A percentile compares a stretch with the other conserved stretches of the same genome.
Evolutionary conservation across 257 asterid species (phyloP).

Genomic region (Scutellaria baicalensis): DNA sequence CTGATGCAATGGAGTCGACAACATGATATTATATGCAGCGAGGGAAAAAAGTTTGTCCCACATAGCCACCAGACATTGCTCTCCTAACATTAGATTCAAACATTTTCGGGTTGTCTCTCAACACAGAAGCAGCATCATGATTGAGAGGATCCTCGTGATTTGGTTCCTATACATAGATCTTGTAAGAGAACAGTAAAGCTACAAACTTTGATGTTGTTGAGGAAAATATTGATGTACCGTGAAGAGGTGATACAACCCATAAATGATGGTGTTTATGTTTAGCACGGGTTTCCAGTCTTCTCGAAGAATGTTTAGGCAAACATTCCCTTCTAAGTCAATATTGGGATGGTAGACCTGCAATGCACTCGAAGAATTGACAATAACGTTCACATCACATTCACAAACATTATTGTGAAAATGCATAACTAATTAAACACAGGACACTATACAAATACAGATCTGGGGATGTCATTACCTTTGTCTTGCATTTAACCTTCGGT

Average conservation of each 20-base stretch:
- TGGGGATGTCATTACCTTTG: constrained; percentile 51
- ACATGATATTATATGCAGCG: constrained; percentile 51
- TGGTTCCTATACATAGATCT: constrained; percentile 58
- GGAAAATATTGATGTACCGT: constrained; percentile 43
- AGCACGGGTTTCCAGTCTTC: constrained; percentile 99
- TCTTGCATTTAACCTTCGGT: constrained; percentile 98
- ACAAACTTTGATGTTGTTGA: not conserved
- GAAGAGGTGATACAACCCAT: constrained; percentile 88
- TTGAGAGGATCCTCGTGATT: constrained; percentile 97
- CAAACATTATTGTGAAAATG: not conserved
- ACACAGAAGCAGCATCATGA: constrained; percentile 86
- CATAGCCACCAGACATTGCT: constrained; percentile 90
- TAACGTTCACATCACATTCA: not conserved
- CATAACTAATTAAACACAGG: not conserved
- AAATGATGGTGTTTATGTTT: constrained; percentile 81
- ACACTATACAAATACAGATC: not conserved
- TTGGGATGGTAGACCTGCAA: constrained; percentile 94
- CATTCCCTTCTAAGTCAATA: constrained; percentile 94
- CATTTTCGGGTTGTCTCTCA: constrained; percentile 82
- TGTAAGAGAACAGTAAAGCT: constrained; percentile 10
- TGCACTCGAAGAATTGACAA: not conserved
- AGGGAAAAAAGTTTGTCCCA: constrained; percentile 74
- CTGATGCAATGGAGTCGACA: constrained; percentile 22
- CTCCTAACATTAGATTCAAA: constrained; percentile 83
- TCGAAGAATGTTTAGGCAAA: constrained; percentile 95